Evolutionary conservation across 2,329 filamentous ascomycete genomes (phyloP), one percentile per base, ranked within the genome.

Genomic region (Tolypocladium endophyticum): DNA sequence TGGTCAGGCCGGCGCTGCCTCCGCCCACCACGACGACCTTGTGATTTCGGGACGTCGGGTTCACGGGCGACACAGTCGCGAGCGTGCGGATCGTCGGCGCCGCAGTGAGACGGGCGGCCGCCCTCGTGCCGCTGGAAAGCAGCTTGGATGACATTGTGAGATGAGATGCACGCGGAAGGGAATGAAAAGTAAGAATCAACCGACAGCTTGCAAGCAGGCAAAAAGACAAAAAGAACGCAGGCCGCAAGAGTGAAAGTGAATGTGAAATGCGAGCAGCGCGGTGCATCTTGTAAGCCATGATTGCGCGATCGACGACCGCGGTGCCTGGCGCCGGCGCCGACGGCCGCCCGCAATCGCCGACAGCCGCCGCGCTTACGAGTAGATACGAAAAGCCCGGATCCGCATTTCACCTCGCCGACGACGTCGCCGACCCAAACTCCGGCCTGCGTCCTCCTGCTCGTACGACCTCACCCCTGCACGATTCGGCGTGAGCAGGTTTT

Each of bases 1-100:
- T 81, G 1, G 82, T 73, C 20, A 89, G 72, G 56, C 87, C 87
- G 43, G 86, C 87, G 16, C 82, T 77, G 38, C 87, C 87, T 58
- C 81, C 86, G 56, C 87, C 87, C 35, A 90, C 76, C 2, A 90
- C 79, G 16, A 89, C 84, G 20, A 89, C 77, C 66, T 81, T 85
- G 76, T 89, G 87, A 63, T 57, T 67, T n/a, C 63, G 57, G 18
- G 60, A 67, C 20, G 70, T 65, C 45, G 73, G 67, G 58, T 58
- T 69, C 28, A 71, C 74, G 9, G 75, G 71, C 14, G 66, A 63
- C 43, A 57, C 61, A 18, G 65, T 68, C 5, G 68, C 63, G 25
- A 69, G 20, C 8, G 8, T 14, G 28, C 50, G 50, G 28, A 53
- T 53, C 3, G 18, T 12, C 7, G 47, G 47, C 8, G 47, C 18